phyloP scores from a whole-genome alignment of 192 early-diverging fungal species.

The Coemansia sp. region DNA sequence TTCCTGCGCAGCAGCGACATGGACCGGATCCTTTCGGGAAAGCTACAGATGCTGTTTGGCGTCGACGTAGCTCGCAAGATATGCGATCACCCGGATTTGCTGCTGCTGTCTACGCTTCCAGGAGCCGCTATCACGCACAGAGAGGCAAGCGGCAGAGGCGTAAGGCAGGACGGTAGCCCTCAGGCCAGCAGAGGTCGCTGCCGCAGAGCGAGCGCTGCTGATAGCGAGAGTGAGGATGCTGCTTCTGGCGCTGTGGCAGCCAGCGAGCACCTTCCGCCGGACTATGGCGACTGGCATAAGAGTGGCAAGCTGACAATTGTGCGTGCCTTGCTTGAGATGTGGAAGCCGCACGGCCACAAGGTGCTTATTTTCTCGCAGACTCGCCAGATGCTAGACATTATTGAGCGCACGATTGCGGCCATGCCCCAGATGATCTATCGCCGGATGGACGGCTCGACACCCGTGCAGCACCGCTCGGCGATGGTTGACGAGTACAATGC shows the following conservation, averaged over 20 bases:
- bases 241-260: not conserved
- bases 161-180: not conserved
- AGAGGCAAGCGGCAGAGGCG: slow-evolving; percentile 14
- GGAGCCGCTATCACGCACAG: slow-evolving; percentile 26
- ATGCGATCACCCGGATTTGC: slow-evolving; percentile 92
- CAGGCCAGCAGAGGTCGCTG: not conserved
- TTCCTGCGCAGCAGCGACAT: slow-evolving; percentile 79
- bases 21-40: slow-evolving; percentile 75
- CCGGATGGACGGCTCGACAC: slow-evolving; percentile 97
- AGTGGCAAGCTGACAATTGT: slow-evolving; percentile 94
- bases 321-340: slow-evolving; percentile 78
- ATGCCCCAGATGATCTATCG: slow-evolving; percentile 65
- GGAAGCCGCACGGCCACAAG: slow-evolving; percentile 82
- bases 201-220: not conserved
- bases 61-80: slow-evolving; percentile 95
- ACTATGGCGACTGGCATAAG: slow-evolving; percentile 48
- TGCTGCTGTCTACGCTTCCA: slow-evolving; percentile 37
- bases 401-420: slow-evolving; percentile 72
- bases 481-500: slow-evolving; percentile 91
- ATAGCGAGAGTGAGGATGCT: slow-evolving; percentile 22
- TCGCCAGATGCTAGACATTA: slow-evolving; percentile 92
- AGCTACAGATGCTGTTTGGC: slow-evolving; percentile 82
- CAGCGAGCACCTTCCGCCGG: slow-evolving; percentile 19
- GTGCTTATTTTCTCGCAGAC: slow-evolving; percentile 96
- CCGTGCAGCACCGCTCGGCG: slow-evolving; percentile 79